Evolutionary conservation across 345 rosid genomes (phyloP).

Genomic region (Pugionium dolabratum): DNA sequence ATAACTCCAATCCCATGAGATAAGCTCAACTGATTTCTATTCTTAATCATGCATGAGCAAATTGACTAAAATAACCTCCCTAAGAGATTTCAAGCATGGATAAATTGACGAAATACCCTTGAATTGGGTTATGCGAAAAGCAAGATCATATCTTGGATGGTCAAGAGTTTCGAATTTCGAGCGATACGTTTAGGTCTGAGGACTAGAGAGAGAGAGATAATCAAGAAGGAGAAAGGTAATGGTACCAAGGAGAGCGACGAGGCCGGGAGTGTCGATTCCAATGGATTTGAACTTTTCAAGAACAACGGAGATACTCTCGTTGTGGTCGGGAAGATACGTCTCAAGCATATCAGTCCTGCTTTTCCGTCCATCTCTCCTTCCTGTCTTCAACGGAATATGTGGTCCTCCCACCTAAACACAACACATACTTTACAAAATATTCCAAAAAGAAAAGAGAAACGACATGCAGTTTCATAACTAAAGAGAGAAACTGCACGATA

Average conservation of each 20-base stretch:
- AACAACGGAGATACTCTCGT: conserved; percentile 81
- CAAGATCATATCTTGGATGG: neutral
- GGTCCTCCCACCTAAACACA: conserved; percentile 85
- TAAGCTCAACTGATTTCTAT: neutral
- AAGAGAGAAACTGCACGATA: conserved; percentile 3
- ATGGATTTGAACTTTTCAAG: conserved; percentile 77
- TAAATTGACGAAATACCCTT: conserved; percentile 8
- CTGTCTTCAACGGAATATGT: conserved; percentile 78
- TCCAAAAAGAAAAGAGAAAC: neutral
- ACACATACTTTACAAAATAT: conserved; percentile 8
- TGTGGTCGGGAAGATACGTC: conserved; percentile 86
- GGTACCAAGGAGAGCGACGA: conserved; percentile 58
- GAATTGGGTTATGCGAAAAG: neutral
- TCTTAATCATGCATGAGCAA: neutral
- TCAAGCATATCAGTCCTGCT: conserved; percentile 84
- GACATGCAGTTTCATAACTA: neutral
- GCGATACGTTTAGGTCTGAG: neutral
- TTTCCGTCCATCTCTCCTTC: conserved; percentile 87
- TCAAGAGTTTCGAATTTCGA: conserved; percentile 8
- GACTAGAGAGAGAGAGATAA: neutral
- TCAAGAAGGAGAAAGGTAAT: conserved; percentile 3
- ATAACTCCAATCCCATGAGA: neutral
- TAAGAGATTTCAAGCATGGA: neutral
- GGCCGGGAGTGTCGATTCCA: conserved; percentile 79
- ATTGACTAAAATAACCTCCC: conserved; percentile 9